Evolutionary conservation across 441 rosid species (phyloP), one percentile per base, ranked within the genome.

Genomic region (Adansonia madagascariensis): DNA sequence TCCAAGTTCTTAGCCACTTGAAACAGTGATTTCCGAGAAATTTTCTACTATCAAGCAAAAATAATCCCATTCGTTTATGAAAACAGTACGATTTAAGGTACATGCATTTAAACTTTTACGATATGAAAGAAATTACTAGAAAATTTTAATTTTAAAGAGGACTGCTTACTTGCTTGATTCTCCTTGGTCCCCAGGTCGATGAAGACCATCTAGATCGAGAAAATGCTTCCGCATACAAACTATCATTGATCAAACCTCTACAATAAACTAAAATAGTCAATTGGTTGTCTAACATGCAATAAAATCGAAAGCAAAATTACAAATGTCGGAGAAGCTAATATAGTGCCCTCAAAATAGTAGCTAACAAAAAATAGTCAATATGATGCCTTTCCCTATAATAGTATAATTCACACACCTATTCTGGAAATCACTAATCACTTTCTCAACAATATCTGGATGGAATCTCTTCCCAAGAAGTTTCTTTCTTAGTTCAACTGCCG

Each of bases 181-280:
- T 88, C 81, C 85, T 85, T 44, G 97, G 98, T 74, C 98, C 98
- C 98, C 99, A 95, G 75, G 88, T 88, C 53, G 87, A 87, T 22
- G 93, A 88, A 83, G 96, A 91, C 96, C 96, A 93, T 84, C 94
- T 87, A 69, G 98, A 93, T 71, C 79, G 93, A 57, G 96, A 82
- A 85, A 79, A 90, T 43, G 91, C 74, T 87, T 95, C 98, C 6
- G 98, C 97, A 49, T 89, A 92, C 82, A 90, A 84, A 79, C 89
- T 67, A 75, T 95, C 98, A 65, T 93, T 90, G 85, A 95, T 88
- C 79, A 88, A 83, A 57, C 97, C 97, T 79, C 99, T 95, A 66
- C 44, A 74, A 78, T 27, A 82, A 76, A 73, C 56, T 22, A 61
- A 71, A 76, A 77, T 64, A 50, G 78, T 76, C 65, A 76, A 66